Base-by-base conservation (phyloP, 495 filamentous ascomycete species). In the Penicillium canariense region DNA sequence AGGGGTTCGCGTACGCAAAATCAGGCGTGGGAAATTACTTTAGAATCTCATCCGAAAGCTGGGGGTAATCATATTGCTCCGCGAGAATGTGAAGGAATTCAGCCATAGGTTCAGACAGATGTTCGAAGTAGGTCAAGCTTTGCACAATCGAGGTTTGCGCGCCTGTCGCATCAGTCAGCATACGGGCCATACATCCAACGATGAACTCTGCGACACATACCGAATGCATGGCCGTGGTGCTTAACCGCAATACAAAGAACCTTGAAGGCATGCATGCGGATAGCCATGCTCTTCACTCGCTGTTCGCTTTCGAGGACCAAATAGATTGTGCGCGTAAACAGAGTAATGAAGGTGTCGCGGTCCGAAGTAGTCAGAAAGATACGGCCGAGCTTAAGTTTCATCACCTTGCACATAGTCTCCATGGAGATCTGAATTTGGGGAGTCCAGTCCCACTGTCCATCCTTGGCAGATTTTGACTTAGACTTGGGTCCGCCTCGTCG, bases 81-180 rank as follows among this genome's bases (percentile, higher is more conserved):
- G 89, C 82, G 22, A 99, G 78, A 60, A 99, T 99, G 58, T 97
- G 92, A 0, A 97, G 76, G 61, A 97, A 96, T 69, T 99, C 94
- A 18, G 94, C 95, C 94, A 99, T 99, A 0, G 95, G 95, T 67
- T 99, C 94, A 0, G 94, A 91, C 14, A 99, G 73, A 68, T 99
- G 94, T 69, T 99, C 94, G 54, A 97, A 99, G 70, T 99, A 99
- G 0, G 95, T 94, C 52, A 99, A 74, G 62, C 91, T 97, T 65
- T 97, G 94, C 42, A 97, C 89, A 66, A 97, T 96, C 8, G 91
- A 95, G 5, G 95, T 97, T 82, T 97, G 94, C 18, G 94, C 95
- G 43, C 90, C 93, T 96, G 54, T 17, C n/a, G 27, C 18, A 14
- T 14, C 3, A 15, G 47, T 69, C 35, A 74, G 63, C 25, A 11